These are phyloP conservation scores for Ananas comosus DNA, from an alignment of 176 grass and related monocot genomes.

Conservation along the genomic window DNA sequence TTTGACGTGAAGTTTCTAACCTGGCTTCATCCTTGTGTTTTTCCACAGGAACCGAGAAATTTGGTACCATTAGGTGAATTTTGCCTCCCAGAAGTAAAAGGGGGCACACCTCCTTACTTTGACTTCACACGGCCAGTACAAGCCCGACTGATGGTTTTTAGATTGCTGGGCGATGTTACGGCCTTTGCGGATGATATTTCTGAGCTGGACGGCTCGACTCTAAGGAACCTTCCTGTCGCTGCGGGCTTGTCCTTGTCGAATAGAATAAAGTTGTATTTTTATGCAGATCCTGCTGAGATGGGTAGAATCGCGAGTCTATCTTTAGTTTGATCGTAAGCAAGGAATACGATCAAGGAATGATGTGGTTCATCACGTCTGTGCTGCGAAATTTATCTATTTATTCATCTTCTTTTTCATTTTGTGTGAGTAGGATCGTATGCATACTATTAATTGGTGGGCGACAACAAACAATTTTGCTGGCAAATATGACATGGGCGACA, in stretches of 20 bases:
- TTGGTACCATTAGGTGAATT: conserved; percentile 57
- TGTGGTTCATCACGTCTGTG: neutral
- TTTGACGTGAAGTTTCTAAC: neutral
- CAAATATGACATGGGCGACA: too few relatives aligned
- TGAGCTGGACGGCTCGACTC: conserved; percentile 56
- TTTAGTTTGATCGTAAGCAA: conserved; percentile 42
- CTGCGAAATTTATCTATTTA: neutral
- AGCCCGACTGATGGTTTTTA: conserved; percentile 59
- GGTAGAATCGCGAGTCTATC: conserved; percentile 67
- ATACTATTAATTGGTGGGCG: neutral
- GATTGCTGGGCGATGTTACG: conserved; percentile 74
- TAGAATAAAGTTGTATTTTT: conserved; percentile 87
- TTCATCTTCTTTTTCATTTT: neutral
- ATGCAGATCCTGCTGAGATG: conserved; percentile 87
- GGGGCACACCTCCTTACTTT: conserved; percentile 65
- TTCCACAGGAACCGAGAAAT: conserved; percentile 66
- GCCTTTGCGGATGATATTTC: conserved; percentile 77
- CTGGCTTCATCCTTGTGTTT: conserved; percentile 9
- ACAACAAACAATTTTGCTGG: too few relatives aligned
- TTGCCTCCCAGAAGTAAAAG: conserved; percentile 73
- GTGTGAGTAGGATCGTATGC: neutral
- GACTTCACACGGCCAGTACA: conserved; percentile 68
- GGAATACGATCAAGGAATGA: neutral
- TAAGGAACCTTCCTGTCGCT: conserved; percentile 71
- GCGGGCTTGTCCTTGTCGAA: conserved; percentile 75